Evolutionary conservation across 2,329 filamentous ascomycete species (phyloP).

Genomic region (Alternaria postmessia): DNA sequence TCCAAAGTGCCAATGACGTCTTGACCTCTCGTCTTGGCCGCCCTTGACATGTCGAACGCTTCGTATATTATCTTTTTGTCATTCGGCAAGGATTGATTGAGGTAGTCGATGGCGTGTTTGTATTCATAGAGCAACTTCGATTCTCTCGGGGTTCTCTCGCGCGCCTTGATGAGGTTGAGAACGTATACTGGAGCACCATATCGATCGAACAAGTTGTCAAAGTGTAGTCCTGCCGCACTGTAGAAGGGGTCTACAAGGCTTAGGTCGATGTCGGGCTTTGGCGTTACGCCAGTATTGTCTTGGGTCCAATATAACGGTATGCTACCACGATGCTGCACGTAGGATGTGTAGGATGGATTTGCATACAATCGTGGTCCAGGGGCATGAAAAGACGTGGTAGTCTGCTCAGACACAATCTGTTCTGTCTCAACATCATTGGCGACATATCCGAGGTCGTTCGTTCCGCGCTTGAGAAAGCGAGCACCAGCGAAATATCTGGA

Average conservation of each 20-base stretch:
- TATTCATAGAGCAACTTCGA: conserved; percentile 90
- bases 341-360: conserved; percentile 92
- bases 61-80: conserved; percentile 91
- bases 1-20: conserved; percentile 95
- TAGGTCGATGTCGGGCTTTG: conserved; percentile 94
- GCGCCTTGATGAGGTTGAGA: conserved; percentile 84
- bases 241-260: conserved; percentile 98
- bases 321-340: conserved; percentile 94
- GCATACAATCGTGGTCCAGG: conserved; percentile 85
- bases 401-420: conserved; percentile 93
- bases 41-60: conserved; percentile 97
- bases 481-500: conserved; percentile 95
- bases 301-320: conserved; percentile 98
- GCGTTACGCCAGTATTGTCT: conserved; percentile 91
- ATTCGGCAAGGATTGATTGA: conserved; percentile 89
- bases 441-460: conserved; percentile 93
- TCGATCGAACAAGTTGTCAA: conserved; percentile 90
- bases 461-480: conserved; percentile 90
- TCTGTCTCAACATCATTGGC: conserved; percentile 99
- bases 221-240: conserved; percentile 89
- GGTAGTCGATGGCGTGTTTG: conserved; percentile 84
- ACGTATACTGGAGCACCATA: conserved; percentile 94
- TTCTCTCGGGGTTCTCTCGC: conserved; percentile 88
- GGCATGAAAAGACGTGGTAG: conserved; percentile 94
- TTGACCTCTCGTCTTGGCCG: conserved; percentile 87